Percentiles rank a stretch among this genome's conserved stretches.
Conservation (phyloP, 805 yeast species). For the Yamadazyma nakazawae region DNA sequence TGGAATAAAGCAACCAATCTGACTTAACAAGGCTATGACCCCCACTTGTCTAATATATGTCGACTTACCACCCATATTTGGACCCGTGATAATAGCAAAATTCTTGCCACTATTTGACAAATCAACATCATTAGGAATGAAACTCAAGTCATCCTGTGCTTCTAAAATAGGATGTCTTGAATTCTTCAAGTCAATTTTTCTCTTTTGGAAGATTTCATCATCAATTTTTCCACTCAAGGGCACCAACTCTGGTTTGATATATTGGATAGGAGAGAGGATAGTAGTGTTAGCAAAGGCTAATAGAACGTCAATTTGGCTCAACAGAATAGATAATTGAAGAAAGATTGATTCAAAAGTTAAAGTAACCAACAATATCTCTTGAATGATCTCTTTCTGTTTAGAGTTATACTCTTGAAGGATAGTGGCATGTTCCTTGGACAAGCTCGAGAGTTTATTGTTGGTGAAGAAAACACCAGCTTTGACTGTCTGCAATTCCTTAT, state of each 20-base stretch:
- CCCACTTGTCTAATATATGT: conserved; percentile 90
- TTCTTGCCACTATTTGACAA: conserved; percentile 44
- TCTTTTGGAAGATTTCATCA: conserved; percentile 24
- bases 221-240: conserved; percentile 38
- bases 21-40: conserved; percentile 81
- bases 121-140: conserved; percentile 86
- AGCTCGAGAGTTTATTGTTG: conserved; percentile 57
- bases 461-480: conserved; percentile 96
- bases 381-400: conserved; percentile 75
- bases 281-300: conserved; percentile 82
- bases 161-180: conserved; percentile 96
- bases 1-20: conserved; percentile 88
- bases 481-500: conserved; percentile 81
- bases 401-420: conserved; percentile 64
- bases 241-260: conserved; percentile 69
- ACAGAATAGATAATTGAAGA: conserved; percentile 56
- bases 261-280: conserved; percentile 74
- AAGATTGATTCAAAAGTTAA: conserved; percentile 79
- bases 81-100: conserved; percentile 87
- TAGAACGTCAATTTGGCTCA: conserved; percentile 81
- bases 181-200: conserved; percentile 56
- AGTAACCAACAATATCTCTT: conserved; percentile 78
- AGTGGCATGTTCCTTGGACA: conserved; percentile 56
- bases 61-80: conserved; percentile 97
- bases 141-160: conserved; percentile 84